phyloP scores from a whole-genome alignment of 495 filamentous ascomycete species.

The Staphylotrichum tortipilum region DNA sequence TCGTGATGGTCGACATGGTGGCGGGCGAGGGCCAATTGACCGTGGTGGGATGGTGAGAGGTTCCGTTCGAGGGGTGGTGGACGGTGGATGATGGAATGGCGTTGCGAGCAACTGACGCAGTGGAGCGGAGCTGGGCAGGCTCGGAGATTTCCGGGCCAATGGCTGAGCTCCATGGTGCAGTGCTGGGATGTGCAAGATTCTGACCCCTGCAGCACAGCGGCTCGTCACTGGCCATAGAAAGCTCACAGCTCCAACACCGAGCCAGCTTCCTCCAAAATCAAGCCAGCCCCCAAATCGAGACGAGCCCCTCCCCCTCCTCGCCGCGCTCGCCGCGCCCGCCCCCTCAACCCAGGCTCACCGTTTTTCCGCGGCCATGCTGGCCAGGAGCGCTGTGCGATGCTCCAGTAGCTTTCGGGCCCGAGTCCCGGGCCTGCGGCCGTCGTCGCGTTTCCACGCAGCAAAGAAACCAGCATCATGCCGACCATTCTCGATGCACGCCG shows the following conservation, averaged over 20 bases:
- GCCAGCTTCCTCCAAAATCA: background rate
- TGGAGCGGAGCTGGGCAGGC: conserved; percentile 7
- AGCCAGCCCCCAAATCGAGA: background rate
- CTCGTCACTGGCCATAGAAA: no score
- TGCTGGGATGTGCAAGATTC: no score
- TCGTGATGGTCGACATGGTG: conserved; percentile 85
- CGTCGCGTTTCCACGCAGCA: conserved; percentile 20
- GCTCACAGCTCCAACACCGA: conserved; percentile 7
- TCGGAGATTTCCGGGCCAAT: conserved; percentile 20
- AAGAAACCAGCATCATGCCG: conserved; percentile 34
- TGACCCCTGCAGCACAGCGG: background rate
- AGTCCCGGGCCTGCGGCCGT: conserved; percentile 15
- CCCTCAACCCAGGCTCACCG: background rate
- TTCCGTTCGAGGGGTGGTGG: conserved; percentile 6
- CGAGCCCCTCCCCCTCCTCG: conserved; percentile 7
- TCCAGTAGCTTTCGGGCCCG: conserved; percentile 22
- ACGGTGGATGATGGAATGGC: background rate
- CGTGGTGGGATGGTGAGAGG: conserved; percentile 11
- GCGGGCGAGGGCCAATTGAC: conserved; percentile 23
- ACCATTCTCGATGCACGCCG: conserved; percentile 35
- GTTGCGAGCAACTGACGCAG: conserved; percentile 15
- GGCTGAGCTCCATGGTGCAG: background rate
- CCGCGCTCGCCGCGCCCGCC: background rate
- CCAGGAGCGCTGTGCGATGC: conserved; percentile 26
- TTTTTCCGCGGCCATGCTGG: conserved; percentile 25